Base-by-base conservation (phyloP, 116 monocot species). In the Trichopus zeylanicus region DNA sequence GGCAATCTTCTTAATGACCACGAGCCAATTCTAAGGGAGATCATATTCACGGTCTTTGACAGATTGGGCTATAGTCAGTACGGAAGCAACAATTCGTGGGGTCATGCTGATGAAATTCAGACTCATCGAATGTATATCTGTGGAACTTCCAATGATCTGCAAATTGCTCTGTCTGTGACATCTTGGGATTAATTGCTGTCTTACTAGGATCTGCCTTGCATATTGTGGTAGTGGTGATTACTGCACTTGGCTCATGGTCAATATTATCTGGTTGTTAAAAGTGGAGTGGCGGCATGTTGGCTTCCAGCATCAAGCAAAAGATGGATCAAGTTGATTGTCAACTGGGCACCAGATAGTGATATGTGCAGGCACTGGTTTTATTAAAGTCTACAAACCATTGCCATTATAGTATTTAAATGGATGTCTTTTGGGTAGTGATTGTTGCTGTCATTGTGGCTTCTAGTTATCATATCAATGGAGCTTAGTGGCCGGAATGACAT, bases 1-100 rank as follows among this genome's bases (percentile, higher is more conserved):
- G 97, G 97, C 10, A 97, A 97, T 78, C 85, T 97, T 64, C 74
- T 97, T 15, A 91, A 91, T 75, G 97, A 91, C 46, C 97, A 97
- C 62, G 97, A 97, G 47, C 97, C 97, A 30, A 73, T 81, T 16
- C 48, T 76, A 7, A 87, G 97, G 73, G 91, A 97, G 63, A 91
- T 91, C 27, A 69, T 97, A 69, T 91, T 91, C 65, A 79, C 73
- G 13, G 75, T 80, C 19, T 33, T 52, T 47, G 70, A 84, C 64
- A 59, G 63, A 38, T 56, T 75, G 7, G 64, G 65, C 48, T 56
- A 76, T 48, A 31, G 56, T 62, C 81, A 84, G 0, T 97, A 87
- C 60, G 81, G 77, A 48, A 70, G 76, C 56, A 67, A 38, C 49
- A 47, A 31, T 68, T 46, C 72, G 19, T 27, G 24, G 30, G 29